phyloP scores from a whole-genome alignment of 2,329 filamentous ascomycete genomes.

The Alternaria gansuensis region DNA sequence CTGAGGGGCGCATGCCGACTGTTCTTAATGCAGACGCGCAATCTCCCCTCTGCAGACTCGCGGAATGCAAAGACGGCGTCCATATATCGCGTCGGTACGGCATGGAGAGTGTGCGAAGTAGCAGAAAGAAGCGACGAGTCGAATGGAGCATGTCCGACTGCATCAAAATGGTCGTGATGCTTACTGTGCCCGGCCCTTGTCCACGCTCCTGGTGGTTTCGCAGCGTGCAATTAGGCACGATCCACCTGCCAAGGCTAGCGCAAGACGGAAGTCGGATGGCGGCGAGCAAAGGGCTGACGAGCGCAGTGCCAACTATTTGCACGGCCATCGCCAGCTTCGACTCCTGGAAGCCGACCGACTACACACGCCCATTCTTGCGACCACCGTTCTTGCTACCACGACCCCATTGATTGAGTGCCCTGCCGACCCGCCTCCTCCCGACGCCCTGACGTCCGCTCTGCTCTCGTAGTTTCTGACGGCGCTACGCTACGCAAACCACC shows the following conservation, averaged over 20 bases:
- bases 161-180: conserved; percentile 3
- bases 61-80: not conserved
- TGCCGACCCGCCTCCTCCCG: conserved; percentile 8
- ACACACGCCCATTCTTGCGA: conserved; percentile 31
- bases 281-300: conserved; percentile 21
- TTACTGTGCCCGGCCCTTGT: conserved; percentile 4
- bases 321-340: conserved; percentile 17
- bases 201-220: conserved; percentile 2
- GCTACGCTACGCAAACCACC: conserved; percentile 15
- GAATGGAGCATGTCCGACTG: conserved; percentile 1
- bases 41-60: conserved; percentile 26
- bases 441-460: conserved; percentile 10
- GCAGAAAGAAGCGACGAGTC: not conserved
- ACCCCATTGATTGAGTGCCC: conserved; percentile 7
- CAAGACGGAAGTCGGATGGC: conserved; percentile 27
- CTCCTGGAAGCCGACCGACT: conserved; percentile 17
- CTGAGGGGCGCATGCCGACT: conserved; percentile 20
- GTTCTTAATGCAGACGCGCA: conserved; percentile 28
- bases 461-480: conserved; percentile 16
- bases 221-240: conserved; percentile 24
- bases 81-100: not conserved
- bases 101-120: not conserved
- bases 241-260: conserved; percentile 24
- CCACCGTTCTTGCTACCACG: conserved; percentile 15
- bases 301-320: conserved; percentile 15